phyloP scores from a whole-genome alignment of 2,329 filamentous ascomycete species.

The Aurifilum marmelostoma region DNA sequence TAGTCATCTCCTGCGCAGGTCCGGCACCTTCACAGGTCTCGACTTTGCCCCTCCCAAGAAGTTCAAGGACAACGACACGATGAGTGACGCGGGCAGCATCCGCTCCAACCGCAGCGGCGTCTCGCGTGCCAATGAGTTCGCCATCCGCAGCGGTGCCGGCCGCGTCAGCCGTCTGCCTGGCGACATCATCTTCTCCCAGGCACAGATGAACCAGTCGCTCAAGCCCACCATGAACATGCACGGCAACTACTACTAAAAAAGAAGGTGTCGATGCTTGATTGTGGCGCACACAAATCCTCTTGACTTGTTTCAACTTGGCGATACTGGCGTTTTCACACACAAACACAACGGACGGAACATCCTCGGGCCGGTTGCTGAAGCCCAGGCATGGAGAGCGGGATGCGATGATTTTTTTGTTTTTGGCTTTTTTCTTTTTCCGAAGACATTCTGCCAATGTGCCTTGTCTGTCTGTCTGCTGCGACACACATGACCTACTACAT shows the following conservation, averaged over 20 bases:
- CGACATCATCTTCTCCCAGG: slow-evolving; percentile 77
- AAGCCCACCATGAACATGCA: slow-evolving; percentile 62
- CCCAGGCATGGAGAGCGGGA: slow-evolving; percentile 18
- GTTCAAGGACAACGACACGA: slow-evolving; percentile 64
- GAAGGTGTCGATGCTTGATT: not conserved
- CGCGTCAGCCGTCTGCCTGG: slow-evolving; percentile 83
- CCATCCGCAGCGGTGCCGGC: slow-evolving; percentile 81
- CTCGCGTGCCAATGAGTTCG: slow-evolving; percentile 68
- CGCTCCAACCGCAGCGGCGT: slow-evolving; percentile 77
- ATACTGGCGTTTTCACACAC: slow-evolving; percentile 26
- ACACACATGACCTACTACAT: slow-evolving; percentile 14
- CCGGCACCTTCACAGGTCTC: slow-evolving; percentile 74
- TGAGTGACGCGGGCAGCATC: slow-evolving; percentile 70
- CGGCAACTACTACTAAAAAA: slow-evolving; percentile 16
- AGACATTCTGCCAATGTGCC: slow-evolving; percentile 15
- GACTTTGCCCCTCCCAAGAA: slow-evolving; percentile 81
- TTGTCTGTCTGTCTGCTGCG: slow-evolving; percentile 10
- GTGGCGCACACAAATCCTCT: slow-evolving; percentile 1
- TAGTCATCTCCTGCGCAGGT: slow-evolving; percentile 75
- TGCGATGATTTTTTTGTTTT: slow-evolving; percentile 18
- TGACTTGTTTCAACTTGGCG: slow-evolving; percentile 24
- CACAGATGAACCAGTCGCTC: slow-evolving; percentile 64
- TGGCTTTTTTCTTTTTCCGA: slow-evolving; percentile 11
- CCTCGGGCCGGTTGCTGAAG: slow-evolving; percentile 17
- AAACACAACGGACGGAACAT: not conserved